These are phyloP conservation scores for Nepenthes alata DNA, from an alignment of 179 eudicot genomes.

Conservation along the genomic window DNA sequence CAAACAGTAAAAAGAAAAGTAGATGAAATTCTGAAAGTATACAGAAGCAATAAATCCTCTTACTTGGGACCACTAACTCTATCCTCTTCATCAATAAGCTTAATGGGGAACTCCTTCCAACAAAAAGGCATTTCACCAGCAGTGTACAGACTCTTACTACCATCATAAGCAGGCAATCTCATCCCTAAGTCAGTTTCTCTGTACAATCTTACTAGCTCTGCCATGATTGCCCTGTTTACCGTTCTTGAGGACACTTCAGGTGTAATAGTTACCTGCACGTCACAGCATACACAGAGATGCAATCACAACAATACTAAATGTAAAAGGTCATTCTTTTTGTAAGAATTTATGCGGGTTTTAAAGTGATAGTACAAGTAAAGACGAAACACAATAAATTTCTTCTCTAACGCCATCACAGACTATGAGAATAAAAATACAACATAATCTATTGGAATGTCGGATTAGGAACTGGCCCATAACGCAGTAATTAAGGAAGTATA, in stretches of 20 bases:
- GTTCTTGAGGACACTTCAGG: slow-evolving; percentile 53
- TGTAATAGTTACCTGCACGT: slow-evolving; percentile 41
- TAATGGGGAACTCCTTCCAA: slow-evolving; percentile 50
- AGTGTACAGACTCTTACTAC: slow-evolving; percentile 55
- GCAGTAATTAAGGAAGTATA: slow-evolving; percentile 2
- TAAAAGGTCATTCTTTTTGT: not conserved
- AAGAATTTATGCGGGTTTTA: too few species aligned
- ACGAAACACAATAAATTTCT: too few species aligned
- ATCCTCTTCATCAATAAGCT: slow-evolving; percentile 46
- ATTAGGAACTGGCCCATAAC: slow-evolving; percentile 5
- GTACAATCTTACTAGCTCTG: slow-evolving; percentile 49
- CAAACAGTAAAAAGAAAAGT: slow-evolving; percentile 1
- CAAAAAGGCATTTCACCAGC: slow-evolving; percentile 58
- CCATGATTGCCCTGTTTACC: slow-evolving; percentile 48
- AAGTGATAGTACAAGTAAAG: too few species aligned
- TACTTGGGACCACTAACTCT: slow-evolving; percentile 48
- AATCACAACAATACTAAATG: slow-evolving; percentile 21
- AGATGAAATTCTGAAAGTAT: not conserved
- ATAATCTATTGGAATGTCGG: slow-evolving; percentile 19
- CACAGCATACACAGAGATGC: slow-evolving; percentile 5
- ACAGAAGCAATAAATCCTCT: slow-evolving; percentile 7
- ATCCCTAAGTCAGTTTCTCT: slow-evolving; percentile 57
- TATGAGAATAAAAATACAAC: slow-evolving; percentile 12
- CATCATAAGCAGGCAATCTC: slow-evolving; percentile 68
- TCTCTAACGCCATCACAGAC: slow-evolving; percentile 1